Conservation (phyloP, 2,329 filamentous ascomycete genomes). For the Diaporthe velutina region DNA sequence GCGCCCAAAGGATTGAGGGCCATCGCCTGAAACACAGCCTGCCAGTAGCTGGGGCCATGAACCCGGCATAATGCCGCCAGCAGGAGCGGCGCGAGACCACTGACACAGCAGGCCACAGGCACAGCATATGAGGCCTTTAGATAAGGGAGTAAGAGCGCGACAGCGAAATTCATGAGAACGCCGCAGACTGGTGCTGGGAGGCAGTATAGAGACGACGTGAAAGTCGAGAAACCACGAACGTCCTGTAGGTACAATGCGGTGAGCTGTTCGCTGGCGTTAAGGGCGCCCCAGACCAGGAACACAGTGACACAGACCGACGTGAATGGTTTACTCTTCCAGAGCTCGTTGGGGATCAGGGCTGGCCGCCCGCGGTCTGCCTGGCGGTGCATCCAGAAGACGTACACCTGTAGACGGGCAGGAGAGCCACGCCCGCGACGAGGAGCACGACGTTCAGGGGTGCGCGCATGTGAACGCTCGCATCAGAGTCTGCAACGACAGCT, state of each 20-base stretch:
- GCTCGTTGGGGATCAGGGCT: slow-evolving; percentile 70
- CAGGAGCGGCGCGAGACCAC: slow-evolving; percentile 60
- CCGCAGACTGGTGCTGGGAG: slow-evolving; percentile 51
- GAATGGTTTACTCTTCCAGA: slow-evolving; percentile 70
- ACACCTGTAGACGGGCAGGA: slow-evolving; percentile 62
- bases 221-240: slow-evolving; percentile 57
- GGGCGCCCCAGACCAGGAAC: slow-evolving; percentile 58
- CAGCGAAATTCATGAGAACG: slow-evolving; percentile 42
- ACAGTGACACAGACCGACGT: slow-evolving; percentile 66
- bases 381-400: slow-evolving; percentile 66
- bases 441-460: slow-evolving; percentile 57
- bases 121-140: slow-evolving; percentile 49
- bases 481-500: slow-evolving; percentile 55
- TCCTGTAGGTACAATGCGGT: slow-evolving; percentile 63
- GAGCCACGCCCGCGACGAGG: slow-evolving; percentile 55
- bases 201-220: slow-evolving; percentile 61
- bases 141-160: slow-evolving; percentile 47
- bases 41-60: slow-evolving; percentile 64
- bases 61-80: slow-evolving; percentile 60
- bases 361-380: slow-evolving; percentile 62
- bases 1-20: slow-evolving; percentile 58
- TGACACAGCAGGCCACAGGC: slow-evolving; percentile 57
- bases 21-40: slow-evolving; percentile 56
- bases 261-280: slow-evolving; percentile 58
- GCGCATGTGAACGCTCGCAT: slow-evolving; percentile 52